phyloP scores from a whole-genome alignment of 768 basidiomycete species.

The Tricholomella constricta region DNA sequence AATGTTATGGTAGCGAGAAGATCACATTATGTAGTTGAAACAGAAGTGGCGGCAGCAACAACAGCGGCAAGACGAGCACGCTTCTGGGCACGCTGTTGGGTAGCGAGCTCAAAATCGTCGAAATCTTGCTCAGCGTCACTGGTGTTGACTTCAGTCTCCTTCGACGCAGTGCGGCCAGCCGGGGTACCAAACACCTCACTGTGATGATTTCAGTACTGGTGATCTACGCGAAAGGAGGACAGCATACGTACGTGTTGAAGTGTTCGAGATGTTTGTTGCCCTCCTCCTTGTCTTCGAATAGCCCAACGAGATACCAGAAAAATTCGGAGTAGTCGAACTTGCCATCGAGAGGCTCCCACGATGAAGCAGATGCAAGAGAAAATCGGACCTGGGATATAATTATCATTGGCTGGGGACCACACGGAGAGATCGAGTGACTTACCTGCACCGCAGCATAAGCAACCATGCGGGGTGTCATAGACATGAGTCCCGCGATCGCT shows the following conservation, averaged over 20 bases:
- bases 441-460: slow-evolving; percentile 24
- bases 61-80: neutral
- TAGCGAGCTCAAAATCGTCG: neutral
- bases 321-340: slow-evolving; percentile 15
- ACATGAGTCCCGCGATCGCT: slow-evolving; percentile 8
- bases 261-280: neutral
- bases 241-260: too few relatives aligned
- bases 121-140: too few relatives aligned
- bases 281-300: slow-evolving; percentile 4
- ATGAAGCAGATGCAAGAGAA: slow-evolving; percentile 2
- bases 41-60: too few relatives aligned
- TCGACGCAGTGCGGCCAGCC: too few relatives aligned
- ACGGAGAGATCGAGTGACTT: neutral
- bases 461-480: slow-evolving; percentile 15
- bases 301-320: slow-evolving; percentile 10
- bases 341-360: slow-evolving; percentile 5
- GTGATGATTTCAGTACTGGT: too few relatives aligned
- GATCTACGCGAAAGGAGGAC: too few relatives aligned
- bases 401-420: neutral
- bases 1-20: too few relatives aligned
- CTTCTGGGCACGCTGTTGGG: slow-evolving; percentile 4
- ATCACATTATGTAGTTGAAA: too few relatives aligned
- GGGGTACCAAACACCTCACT: too few relatives aligned
- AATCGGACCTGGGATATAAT: slow-evolving; percentile 4
- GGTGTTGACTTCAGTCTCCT: too few relatives aligned